Evolutionary conservation across 2,329 filamentous ascomycete species (phyloP).

Genomic region (Penicillium sp.): DNA sequence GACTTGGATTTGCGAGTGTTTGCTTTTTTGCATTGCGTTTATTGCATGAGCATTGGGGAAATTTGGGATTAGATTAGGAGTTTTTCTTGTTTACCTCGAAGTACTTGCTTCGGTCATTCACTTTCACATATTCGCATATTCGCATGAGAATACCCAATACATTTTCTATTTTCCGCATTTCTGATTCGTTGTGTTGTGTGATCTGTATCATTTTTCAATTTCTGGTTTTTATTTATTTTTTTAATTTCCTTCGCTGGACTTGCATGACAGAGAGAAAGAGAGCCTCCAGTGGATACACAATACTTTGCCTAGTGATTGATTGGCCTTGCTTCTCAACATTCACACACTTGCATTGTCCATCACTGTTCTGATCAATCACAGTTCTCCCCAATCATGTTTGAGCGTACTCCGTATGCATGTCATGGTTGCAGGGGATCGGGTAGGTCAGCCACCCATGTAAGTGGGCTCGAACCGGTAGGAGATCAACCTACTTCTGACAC

Average conservation of each 20-base stretch:
- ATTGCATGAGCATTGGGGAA: background rate
- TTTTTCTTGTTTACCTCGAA: background rate
- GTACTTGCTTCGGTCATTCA: background rate
- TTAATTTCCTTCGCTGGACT: too few relatives aligned
- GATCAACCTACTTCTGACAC: background rate
- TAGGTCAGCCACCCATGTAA: background rate
- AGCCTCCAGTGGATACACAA: constrained; percentile 1
- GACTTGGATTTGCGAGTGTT: background rate
- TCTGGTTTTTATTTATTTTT: background rate
- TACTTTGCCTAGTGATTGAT: background rate
- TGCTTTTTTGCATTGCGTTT: background rate
- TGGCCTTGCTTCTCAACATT: too few relatives aligned
- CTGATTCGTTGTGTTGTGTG: too few relatives aligned
- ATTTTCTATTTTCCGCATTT: background rate
- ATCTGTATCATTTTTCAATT: too few relatives aligned
- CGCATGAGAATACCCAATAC: constrained; percentile 5
- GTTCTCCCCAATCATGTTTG: background rate
- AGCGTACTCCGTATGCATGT: constrained; percentile 1
- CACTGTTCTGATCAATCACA: background rate
- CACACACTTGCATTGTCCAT: constrained; percentile 4
- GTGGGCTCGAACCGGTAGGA: background rate
- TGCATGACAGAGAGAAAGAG: background rate
- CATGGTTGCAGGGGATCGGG: constrained; percentile 5
- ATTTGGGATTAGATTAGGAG: constrained; percentile 3
- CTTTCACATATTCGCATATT: background rate